phyloP scores from a whole-genome alignment of 768 basidiomycete genomes.

The Mycena sanguinolenta region DNA sequence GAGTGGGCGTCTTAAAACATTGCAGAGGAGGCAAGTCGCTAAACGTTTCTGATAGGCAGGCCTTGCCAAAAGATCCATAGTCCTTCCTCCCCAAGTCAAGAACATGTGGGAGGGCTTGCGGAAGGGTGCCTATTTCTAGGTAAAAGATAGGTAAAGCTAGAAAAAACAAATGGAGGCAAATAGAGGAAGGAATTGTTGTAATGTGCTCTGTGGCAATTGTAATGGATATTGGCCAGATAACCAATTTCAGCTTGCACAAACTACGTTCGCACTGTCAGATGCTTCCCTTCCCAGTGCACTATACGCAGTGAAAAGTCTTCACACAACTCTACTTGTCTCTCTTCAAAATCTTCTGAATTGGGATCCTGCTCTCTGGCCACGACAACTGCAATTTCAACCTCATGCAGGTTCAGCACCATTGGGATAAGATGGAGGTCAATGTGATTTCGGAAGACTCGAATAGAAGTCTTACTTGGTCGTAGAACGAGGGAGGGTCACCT shows the following conservation, averaged over 20 bases:
- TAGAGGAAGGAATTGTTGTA: too few species aligned
- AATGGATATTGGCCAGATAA: too few species aligned
- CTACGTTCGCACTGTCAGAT: too few species aligned
- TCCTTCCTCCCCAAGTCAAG: background rate
- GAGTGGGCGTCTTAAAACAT: background rate
- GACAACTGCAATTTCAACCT: constrained; percentile 17
- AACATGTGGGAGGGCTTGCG: too few species aligned
- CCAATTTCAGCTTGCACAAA: background rate
- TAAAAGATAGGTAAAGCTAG: too few species aligned
- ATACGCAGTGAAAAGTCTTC: too few species aligned
- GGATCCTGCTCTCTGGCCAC: constrained; percentile 21
- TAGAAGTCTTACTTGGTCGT: constrained; percentile 15
- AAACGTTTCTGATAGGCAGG: background rate
- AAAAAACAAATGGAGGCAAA: too few species aligned
- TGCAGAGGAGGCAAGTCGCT: background rate
- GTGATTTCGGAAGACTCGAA: constrained; percentile 23
- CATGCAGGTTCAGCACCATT: constrained; percentile 18
- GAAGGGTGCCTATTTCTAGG: too few species aligned
- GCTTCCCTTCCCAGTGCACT: too few species aligned
- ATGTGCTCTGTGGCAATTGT: too few species aligned
- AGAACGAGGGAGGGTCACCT: constrained; percentile 5
- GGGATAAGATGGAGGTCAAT: constrained; percentile 18
- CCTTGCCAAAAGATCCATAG: background rate
- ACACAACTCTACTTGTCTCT: background rate
- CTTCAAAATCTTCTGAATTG: constrained; percentile 16